Evolutionary conservation across 1,284 basidiomycete genomes (phyloP), one percentile per base, ranked within the genome.

Genomic region (Fomitopsis pinicola): DNA sequence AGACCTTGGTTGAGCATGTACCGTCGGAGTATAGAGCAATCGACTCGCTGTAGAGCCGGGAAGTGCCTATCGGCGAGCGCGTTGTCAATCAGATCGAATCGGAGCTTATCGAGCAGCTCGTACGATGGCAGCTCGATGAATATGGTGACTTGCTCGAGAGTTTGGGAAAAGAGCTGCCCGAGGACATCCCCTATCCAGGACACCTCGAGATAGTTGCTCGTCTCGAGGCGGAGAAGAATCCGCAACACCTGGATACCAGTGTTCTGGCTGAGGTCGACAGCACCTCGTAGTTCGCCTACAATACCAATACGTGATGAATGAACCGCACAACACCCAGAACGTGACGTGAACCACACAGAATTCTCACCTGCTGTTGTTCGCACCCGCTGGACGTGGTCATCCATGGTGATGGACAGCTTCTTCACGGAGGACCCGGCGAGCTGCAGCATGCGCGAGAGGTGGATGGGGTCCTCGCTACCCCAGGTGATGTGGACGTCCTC

Each of bases 401-500:
- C 52, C 53, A 62, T 52, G 4, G 53, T 59, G 57, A 62, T 42
- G 14, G 61, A 62, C 1, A 62, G 54, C 2, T n/a, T 42, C 36
- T 56, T 59, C 17, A 62, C 42, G 19, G 61, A 62, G 2, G 57
- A 17, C 12, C 61, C 61, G 8, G 61, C 61, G 26, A 40, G 38
- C 36, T 57, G 40, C 28, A 62, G 46, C 22, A 62, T 33, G 7
- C 36, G 26, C 0, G 53, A 52, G 33, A 62, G 38, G 17, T 56
- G 35, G 22, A 40, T 38, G 8, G 57, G 57, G 38, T 59, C 45
- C 9, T 59, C 61, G 46, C 44, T 55, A 15, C 44, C 57, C 57
- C 61, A 62, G 7, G 61, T 30, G 45, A 62, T 46, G 40, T 62
- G 61, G 35, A 62, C 30, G 30, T 59, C 50, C 57, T 62, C 54